Percentiles rank a stretch among this genome's conserved stretches.
Conservation (phyloP, 1,139 yeast species). For the Nakaseomyces delphensis region DNA sequence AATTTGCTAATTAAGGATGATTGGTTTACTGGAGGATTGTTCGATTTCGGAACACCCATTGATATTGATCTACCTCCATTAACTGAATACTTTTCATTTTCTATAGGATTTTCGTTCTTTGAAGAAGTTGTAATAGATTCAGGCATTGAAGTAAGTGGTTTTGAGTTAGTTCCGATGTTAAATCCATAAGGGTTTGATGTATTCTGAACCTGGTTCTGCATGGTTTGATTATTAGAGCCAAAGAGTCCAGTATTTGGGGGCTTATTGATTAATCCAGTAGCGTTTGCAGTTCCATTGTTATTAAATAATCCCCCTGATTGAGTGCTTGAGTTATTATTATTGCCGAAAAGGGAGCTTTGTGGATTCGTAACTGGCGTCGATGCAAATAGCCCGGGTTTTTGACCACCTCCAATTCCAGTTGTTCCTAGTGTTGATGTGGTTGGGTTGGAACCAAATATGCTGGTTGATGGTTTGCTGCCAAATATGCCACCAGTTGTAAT, state of each 20-base stretch:
- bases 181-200: slow-evolving; percentile 29
- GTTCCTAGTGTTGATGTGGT: neutral
- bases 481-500: slow-evolving; percentile 12
- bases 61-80: neutral
- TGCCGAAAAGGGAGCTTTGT: slow-evolving; percentile 8
- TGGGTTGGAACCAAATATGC: slow-evolving; percentile 3
- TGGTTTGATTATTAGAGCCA: slow-evolving; percentile 9
- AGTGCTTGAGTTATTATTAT: slow-evolving; percentile 7
- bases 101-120: neutral
- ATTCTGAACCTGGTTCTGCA: neutral
- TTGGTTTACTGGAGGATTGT: slow-evolving; percentile 13
- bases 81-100: neutral
- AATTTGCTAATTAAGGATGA: slow-evolving; percentile 31
- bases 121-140: slow-evolving; percentile 29
- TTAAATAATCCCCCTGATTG: slow-evolving; percentile 25
- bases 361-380: slow-evolving; percentile 6
- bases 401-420: neutral
- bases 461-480: slow-evolving; percentile 9
- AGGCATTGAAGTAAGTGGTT: slow-evolving; percentile 32
- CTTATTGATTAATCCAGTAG: slow-evolving; percentile 10
- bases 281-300: slow-evolving; percentile 9
- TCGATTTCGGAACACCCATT: slow-evolving; percentile 9
- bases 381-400: slow-evolving; percentile 13
- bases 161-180: slow-evolving; percentile 19
- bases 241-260: slow-evolving; percentile 12